Base-by-base conservation (phyloP, 2,329 filamentous ascomycete species). In the Malbranchea cinnamomea region DNA sequence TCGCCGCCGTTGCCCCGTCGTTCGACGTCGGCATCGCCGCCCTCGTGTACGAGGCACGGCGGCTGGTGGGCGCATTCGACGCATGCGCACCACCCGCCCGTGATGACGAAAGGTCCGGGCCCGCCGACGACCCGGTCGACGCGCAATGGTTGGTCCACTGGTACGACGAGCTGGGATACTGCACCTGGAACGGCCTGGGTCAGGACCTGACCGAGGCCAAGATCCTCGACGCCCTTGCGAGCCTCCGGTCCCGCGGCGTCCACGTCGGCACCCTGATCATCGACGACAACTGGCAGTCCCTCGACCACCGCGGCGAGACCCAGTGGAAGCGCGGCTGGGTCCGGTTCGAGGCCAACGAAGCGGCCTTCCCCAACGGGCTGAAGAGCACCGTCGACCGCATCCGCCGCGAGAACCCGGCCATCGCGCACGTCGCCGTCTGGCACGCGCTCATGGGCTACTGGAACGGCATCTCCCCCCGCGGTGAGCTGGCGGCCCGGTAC, bases 151-250 rank as follows among this genome's bases (percentile, higher is more conserved):
- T 81, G 28, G 74, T 89, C 39, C 73, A 80, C 35, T 94, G 85
- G 84, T 85, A 85, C 47, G 89, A 95, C 50, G 83, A 84, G 0
- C 60, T 98, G 21, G 81, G 84, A 0, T 98, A 89, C 49, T 98
- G 89, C 50, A 98, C 89, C 1, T 98, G 89, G 89, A 98, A 95
- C 47, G 79, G 75, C 0, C 63, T 98, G 0, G 89, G 89, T 0
- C 82, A 91, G 44, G 61, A 75, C 25, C 62, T 98, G 19, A 89
- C 76, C 0, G 80, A 87, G 36, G 64, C 81, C 12, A 91, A 83
- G 43, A 70, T 98, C 9, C 61, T 84, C 8, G 54, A 72, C 23
- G 83, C 85, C 1, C 60, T 95, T 1, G 71, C 83, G 34, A 65
- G 68, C 2, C 59, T 98, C 7, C 67, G 74, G 4, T 61, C 72